phyloP scores from a whole-genome alignment of 495 filamentous ascomycete genomes.

The Hypomontagnella submonticulosa region DNA sequence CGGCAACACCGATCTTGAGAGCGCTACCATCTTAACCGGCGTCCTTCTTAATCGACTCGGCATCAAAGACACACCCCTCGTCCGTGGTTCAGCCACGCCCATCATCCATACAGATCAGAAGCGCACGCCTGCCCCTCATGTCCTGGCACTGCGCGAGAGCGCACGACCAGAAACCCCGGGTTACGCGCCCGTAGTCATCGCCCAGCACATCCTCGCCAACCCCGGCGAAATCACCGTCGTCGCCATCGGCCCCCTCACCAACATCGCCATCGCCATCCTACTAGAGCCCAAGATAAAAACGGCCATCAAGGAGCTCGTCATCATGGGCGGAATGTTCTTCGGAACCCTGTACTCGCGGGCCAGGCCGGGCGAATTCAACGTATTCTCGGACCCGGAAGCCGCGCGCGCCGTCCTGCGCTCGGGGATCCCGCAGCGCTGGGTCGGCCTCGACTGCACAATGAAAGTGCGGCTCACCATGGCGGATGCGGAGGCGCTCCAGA shows the following conservation, averaged over 20 bases:
- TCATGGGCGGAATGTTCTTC: conserved; percentile 58
- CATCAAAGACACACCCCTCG: conserved; percentile 31
- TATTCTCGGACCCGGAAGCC: conserved; percentile 58
- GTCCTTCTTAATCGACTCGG: conserved; percentile 26
- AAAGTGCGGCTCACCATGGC: background rate
- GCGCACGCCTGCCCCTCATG: conserved; percentile 9
- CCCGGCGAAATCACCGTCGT: conserved; percentile 31
- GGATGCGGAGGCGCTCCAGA: background rate
- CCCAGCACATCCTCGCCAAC: conserved; percentile 30
- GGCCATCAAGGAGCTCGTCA: conserved; percentile 54
- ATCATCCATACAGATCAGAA: conserved; percentile 23
- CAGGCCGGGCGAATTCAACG: conserved; percentile 55
- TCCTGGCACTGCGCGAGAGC: conserved; percentile 17
- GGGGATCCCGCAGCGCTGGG: conserved; percentile 47
- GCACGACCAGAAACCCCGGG: conserved; percentile 18
- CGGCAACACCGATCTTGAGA: conserved; percentile 35
- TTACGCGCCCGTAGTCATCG: conserved; percentile 28
- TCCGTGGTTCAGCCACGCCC: conserved; percentile 28
- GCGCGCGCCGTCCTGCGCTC: conserved; percentile 56
- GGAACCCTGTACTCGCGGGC: conserved; percentile 51
- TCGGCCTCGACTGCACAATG: background rate
- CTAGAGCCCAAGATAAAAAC: conserved; percentile 54
- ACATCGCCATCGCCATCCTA: conserved; percentile 55
- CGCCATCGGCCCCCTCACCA: conserved; percentile 53
- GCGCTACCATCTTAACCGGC: conserved; percentile 31